Base-by-base conservation (phyloP, 148 eudicot species). In the Euryodendron excelsum region DNA sequence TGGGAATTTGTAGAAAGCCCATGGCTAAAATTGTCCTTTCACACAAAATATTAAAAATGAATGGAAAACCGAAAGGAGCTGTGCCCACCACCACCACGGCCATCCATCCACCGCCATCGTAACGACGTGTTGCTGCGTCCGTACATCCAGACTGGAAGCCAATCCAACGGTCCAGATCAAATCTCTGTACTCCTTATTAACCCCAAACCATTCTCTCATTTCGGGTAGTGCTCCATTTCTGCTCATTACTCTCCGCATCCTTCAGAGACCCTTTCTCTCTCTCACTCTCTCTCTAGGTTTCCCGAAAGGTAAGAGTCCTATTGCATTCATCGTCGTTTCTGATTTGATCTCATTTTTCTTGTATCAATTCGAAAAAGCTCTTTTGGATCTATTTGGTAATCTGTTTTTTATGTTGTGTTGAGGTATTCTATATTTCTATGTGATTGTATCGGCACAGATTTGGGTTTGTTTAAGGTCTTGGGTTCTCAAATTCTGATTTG, bases 121-220 rank as follows among this genome's bases (percentile, higher is more conserved):
- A 21, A 44, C 28, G 72, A 88, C 85, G 85, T 88, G 83, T 74
- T 11, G 20, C 76, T 62, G 56, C 5, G 36, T 68, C 87, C 87
- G 79, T 45, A 34, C 68, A 80, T 85, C 84, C 77, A 81, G 78
- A 69, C 77, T 81, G 85, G 71, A 72, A 17, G 2, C 4, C 79
- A 61, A 85, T 85, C 90, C 75, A 79, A 89, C 90, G 88, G 84
- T 78, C 18, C 37, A 52, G 69, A 89, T 72, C 28, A 20, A 48
- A 41, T 73, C 78, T 45, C 10, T 21, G 15, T 33, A 5, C 78
- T 77, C 47, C 76, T 39, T 82, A 74, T 73, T 77, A 77, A 5
- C 69, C 78, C 31, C 72, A 13, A 62, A 21, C 59, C 55, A 4
- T 23, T 34, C 50, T 55, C 39, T 9, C 59, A 44, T 70, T 75